Conservation (phyloP, 1,284 basidiomycete genomes). For the Papiliotrema flavescens region DNA sequence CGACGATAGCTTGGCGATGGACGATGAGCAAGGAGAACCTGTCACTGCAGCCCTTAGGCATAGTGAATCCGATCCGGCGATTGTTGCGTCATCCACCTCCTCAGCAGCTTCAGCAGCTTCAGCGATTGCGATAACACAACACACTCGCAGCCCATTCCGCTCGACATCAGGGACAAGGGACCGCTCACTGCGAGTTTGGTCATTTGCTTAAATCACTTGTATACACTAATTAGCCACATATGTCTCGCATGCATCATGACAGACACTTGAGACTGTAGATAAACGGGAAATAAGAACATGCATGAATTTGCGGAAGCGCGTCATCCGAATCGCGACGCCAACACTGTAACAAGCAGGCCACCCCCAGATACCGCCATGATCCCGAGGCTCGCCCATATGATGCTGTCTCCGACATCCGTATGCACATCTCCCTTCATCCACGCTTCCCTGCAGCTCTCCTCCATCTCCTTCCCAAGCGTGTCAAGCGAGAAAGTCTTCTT, state of each 20-base stretch:
- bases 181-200: background rate
- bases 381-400: constrained; percentile 30
- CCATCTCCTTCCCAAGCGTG: constrained; percentile 66
- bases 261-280: too few species aligned
- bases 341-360: background rate
- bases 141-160: too few species aligned
- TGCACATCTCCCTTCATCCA: constrained; percentile 39
- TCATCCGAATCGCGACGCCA: too few species aligned
- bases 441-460: constrained; percentile 58
- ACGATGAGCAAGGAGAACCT: too few species aligned
- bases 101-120: too few species aligned
- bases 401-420: constrained; percentile 27
- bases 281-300: too few species aligned
- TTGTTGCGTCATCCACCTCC: too few species aligned
- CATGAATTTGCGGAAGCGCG: too few species aligned
- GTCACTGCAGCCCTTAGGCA: too few species aligned
- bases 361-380: constrained; percentile 12
- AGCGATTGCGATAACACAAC: too few species aligned
- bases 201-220: background rate
- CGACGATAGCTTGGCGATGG: background rate
- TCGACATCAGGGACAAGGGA: too few species aligned
- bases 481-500: constrained; percentile 58
- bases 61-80: too few species aligned
- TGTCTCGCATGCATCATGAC: background rate
- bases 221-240: background rate